A percentile compares a stretch with the other conserved stretches of the same genome.
phyloP scores from a whole-genome alignment of 371 early-diverging fungal genomes.

The Mortierella sp. region DNA sequence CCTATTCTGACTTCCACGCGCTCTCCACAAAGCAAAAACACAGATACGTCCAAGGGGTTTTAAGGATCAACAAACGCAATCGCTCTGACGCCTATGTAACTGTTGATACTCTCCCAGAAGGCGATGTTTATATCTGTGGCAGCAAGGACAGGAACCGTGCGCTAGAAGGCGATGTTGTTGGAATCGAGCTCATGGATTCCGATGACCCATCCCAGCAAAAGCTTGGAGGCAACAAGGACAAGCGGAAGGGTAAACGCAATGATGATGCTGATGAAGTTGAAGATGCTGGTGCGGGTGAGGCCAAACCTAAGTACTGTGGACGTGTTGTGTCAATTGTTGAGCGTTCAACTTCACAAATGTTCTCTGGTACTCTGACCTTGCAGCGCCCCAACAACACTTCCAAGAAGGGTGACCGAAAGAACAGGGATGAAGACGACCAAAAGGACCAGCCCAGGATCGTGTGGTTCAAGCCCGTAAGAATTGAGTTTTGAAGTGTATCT shows the following conservation, averaged over 20 bases:
- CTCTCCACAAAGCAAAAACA: conserved; percentile 61
- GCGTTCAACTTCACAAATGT: conserved; percentile 72
- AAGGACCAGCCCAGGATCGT: conserved; percentile 68
- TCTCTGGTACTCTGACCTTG: conserved; percentile 70
- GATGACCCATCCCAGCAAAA: conserved; percentile 72
- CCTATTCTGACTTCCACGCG: conserved; percentile 68
- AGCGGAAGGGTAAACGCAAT: conserved; percentile 33
- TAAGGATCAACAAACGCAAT: conserved; percentile 89
- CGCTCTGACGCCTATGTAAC: conserved; percentile 90
- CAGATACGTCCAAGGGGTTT: conserved; percentile 70
- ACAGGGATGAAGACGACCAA: conserved; percentile 60
- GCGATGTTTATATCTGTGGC: conserved; percentile 85
- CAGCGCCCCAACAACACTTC: conserved; percentile 62
- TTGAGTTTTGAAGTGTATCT: neutral
- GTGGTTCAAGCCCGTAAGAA: conserved; percentile 85
- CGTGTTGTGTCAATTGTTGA: conserved; percentile 77
- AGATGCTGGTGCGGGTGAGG: conserved; percentile 62
- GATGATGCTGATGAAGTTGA: conserved; percentile 43
- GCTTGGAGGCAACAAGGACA: conserved; percentile 63
- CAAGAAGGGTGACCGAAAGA: conserved; percentile 66
- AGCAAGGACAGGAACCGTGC: conserved; percentile 87
- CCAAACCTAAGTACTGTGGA: conserved; percentile 75
- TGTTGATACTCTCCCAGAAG: conserved; percentile 68
- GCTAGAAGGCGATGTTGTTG: conserved; percentile 91
- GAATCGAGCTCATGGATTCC: conserved; percentile 80